Evolutionary conservation across 495 filamentous ascomycete species (phyloP).

Genomic region (Daldinia concentrica): DNA sequence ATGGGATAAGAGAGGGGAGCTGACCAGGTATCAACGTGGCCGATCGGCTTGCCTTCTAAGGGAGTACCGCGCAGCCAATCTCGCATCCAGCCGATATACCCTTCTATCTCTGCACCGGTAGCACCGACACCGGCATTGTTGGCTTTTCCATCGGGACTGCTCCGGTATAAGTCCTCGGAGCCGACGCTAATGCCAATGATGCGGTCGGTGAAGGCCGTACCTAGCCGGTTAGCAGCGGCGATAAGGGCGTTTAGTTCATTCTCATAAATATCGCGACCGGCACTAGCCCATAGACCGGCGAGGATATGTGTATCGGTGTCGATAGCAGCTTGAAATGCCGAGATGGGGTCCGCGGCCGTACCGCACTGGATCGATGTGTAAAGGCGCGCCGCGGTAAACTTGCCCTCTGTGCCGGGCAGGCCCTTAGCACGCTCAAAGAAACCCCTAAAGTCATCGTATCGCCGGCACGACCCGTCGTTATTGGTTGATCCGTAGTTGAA

Average conservation of each 20-base stretch:
- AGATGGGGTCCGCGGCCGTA: constrained; percentile 59
- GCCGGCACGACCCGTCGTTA: constrained; percentile 65
- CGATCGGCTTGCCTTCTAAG: constrained; percentile 65
- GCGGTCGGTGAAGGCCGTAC: constrained; percentile 64
- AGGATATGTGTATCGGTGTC: constrained; percentile 69
- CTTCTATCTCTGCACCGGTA: constrained; percentile 61
- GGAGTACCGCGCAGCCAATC: constrained; percentile 62
- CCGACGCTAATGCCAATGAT: constrained; percentile 82
- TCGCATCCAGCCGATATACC: constrained; percentile 68
- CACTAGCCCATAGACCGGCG: constrained; percentile 75
- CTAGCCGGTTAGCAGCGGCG: constrained; percentile 64
- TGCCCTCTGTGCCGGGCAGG: constrained; percentile 68
- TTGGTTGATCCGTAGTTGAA: constrained; percentile 77
- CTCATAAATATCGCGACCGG: constrained; percentile 61
- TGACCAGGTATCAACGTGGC: constrained; percentile 83
- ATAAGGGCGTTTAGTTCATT: constrained; percentile 73
- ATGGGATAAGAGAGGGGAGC: constrained; percentile 1
- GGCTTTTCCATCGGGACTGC: constrained; percentile 58
- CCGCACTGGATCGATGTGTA: constrained; percentile 54
- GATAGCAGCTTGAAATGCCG: constrained; percentile 75
- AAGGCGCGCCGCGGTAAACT: constrained; percentile 68
- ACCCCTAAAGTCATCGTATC: constrained; percentile 66
- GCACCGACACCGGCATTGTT: constrained; percentile 59
- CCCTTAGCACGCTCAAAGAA: constrained; percentile 72
- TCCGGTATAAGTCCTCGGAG: constrained; percentile 82